These are phyloP conservation scores for Xylaria sp. DNA, from an alignment of 2,329 filamentous ascomycete species.

Conservation along the genomic window DNA sequence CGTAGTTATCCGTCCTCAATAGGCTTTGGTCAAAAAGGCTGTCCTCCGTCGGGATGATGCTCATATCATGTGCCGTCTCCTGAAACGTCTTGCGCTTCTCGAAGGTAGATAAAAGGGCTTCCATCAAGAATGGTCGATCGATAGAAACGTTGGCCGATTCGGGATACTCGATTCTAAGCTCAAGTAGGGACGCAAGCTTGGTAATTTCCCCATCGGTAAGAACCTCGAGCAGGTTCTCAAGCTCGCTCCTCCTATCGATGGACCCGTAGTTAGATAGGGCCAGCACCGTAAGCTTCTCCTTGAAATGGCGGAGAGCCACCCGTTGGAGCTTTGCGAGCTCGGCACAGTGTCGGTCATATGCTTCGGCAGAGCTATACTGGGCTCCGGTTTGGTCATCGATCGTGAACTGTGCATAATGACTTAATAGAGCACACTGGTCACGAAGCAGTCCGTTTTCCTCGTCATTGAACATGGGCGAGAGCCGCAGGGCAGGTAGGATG, in stretches of 20 bases:
- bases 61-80: conserved; percentile 71
- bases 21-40: conserved; percentile 79
- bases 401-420: conserved; percentile 85
- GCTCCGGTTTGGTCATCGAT: conserved; percentile 89
- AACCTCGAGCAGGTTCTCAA: conserved; percentile 72
- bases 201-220: conserved; percentile 76
- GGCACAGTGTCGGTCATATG: conserved; percentile 79
- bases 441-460: conserved; percentile 76
- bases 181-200: conserved; percentile 69
- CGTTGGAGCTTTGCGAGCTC: conserved; percentile 79
- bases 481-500: conserved; percentile 71
- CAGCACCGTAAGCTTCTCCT: conserved; percentile 86
- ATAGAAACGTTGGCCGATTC: conserved; percentile 65
- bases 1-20: conserved; percentile 80
- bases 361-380: conserved; percentile 71
- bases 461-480: conserved; percentile 78
- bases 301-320: conserved; percentile 78
- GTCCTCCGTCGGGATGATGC: conserved; percentile 81
- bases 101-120: conserved; percentile 74
- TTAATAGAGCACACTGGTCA: conserved; percentile 78
- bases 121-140: conserved; percentile 67
- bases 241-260: conserved; percentile 77
- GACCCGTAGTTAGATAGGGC: conserved; percentile 91
- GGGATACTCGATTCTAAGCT: conserved; percentile 83
- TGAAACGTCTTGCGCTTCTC: conserved; percentile 83